Base-by-base conservation (phyloP, 2,329 filamentous ascomycete species). In the Colletotrichum tofieldiae region DNA sequence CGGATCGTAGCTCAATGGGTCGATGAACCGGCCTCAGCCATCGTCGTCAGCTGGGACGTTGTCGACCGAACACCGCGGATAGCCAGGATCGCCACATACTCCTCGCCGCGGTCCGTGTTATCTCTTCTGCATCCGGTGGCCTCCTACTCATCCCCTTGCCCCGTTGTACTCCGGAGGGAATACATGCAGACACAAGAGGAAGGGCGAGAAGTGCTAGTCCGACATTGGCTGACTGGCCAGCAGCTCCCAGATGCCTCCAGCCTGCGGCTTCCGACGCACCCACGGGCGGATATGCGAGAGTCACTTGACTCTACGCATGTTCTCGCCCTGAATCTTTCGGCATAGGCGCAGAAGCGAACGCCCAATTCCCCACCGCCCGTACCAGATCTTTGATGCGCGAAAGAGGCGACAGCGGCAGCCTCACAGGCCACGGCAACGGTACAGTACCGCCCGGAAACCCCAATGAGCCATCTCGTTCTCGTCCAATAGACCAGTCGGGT, bases 251-350 rank as follows among this genome's bases (percentile, higher is more conserved):
- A 32, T 29, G n/a, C 56, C 54, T 26, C 29, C 6, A n/a, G 20
- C 23, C 29, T 62, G 45, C 43, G 29, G 60, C 35, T 37, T 49
- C 20, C 37, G 39, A 61, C 45, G n/a, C 23, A 45, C 11, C 67
- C 54, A 23, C 26, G 23, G 54, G 51, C 63, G 51, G 52, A 54
- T 35, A 72, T 35, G 14, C 26, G n/a, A 55, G n/a, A 59, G 69
- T 63, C 69, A 68, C 59, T 72, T 72, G 70, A 70, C 70, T 59
- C 23, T 60, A n/a, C 45, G 59, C 70, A 60, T 54, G 29, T 51
- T 61, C 23, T 37, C 47, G 49, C 47, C 32, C 45, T 55, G 52
- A 43, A 60, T 43, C 23, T 41, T 60, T 56, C 59, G n/a, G 65
- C 39, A 55, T 47, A 37, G 45, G 52, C 47, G 52, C 69, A 69